Evolutionary conservation across 2,329 filamentous ascomycete genomes (phyloP).

Genomic region (Penicillium decumbens): DNA sequence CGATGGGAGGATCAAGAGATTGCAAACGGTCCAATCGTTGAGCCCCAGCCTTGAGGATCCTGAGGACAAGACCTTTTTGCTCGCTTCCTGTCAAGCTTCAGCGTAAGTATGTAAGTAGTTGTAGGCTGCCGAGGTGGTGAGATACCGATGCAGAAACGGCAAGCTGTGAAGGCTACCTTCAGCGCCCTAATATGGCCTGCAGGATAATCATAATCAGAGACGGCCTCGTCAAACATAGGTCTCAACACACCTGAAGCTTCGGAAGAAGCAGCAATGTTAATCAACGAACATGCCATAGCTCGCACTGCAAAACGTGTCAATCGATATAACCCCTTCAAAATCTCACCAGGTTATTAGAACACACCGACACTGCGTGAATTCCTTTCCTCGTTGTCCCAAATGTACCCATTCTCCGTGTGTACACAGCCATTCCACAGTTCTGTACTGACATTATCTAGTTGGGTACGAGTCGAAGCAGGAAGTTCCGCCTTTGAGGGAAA

Average conservation of each 20-base stretch:
- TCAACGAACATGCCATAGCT: slow-evolving; percentile 56
- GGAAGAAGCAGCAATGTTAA: slow-evolving; percentile 51
- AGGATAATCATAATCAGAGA: not conserved
- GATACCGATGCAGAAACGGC: slow-evolving; percentile 59
- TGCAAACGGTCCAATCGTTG: slow-evolving; percentile 47
- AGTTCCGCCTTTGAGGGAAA: slow-evolving; percentile 9
- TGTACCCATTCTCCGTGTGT: slow-evolving; percentile 11
- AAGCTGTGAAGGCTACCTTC: slow-evolving; percentile 63
- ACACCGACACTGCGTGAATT: not conserved
- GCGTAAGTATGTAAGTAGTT: slow-evolving; percentile 1
- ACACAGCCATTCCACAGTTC: slow-evolving; percentile 39
- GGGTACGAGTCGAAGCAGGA: slow-evolving; percentile 9
- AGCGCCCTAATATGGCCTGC: slow-evolving; percentile 48
- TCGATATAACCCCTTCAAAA: no score
- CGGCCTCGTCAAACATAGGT: not conserved
- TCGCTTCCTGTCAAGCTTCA: slow-evolving; percentile 42
- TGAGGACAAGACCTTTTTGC: slow-evolving; percentile 56
- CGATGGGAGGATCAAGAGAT: slow-evolving; percentile 4
- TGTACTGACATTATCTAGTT: slow-evolving; percentile 32
- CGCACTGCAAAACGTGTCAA: not conserved
- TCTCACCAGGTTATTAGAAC: not conserved
- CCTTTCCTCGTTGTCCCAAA: slow-evolving; percentile 1
- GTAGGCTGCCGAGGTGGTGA: slow-evolving; percentile 1
- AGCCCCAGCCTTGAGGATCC: slow-evolving; percentile 61
- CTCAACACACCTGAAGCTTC: slow-evolving; percentile 8